phyloP scores from a whole-genome alignment of 1,284 basidiomycete genomes.

The Macrocystidia cucumis region DNA sequence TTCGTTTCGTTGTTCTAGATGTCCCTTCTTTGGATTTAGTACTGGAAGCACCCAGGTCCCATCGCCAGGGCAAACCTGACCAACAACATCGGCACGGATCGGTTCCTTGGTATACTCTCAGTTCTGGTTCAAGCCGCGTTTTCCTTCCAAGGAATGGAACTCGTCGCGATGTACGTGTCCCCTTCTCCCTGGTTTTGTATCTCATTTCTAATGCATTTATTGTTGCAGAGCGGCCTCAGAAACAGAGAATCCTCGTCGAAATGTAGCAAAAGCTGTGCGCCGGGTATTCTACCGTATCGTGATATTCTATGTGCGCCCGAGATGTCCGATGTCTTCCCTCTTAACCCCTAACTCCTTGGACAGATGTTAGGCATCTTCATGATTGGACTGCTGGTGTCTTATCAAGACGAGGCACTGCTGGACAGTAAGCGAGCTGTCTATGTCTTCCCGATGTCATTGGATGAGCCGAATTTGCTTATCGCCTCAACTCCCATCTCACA shows the following conservation, averaged over 20 bases:
- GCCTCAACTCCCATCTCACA: too few relatives aligned
- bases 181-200: not conserved
- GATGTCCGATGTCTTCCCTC: not conserved
- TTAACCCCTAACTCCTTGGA: constrained; percentile 7
- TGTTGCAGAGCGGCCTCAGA: constrained; percentile 58
- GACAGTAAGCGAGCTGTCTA: constrained; percentile 17
- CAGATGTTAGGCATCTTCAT: constrained; percentile 65
- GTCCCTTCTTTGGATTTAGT: constrained; percentile 25
- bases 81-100: constrained; percentile 36
- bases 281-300: constrained; percentile 77
- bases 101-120: constrained; percentile 62
- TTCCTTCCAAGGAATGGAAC: constrained; percentile 80
- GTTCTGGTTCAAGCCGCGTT: constrained; percentile 77
- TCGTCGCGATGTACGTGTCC: constrained; percentile 62
- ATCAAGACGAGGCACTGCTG: constrained; percentile 54
- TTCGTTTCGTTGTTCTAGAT: too few relatives aligned
- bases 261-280: constrained; percentile 74
- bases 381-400: constrained; percentile 78
- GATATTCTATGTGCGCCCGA: constrained; percentile 54
- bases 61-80: constrained; percentile 40
- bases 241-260: constrained; percentile 67
- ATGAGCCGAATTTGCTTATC: too few relatives aligned
- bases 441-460: constrained; percentile 1
- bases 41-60: constrained; percentile 68
- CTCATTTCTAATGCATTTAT: constrained; percentile 1